A percentile compares a stretch with the other conserved stretches of the same genome.
phyloP scores from a whole-genome alignment of 495 filamentous ascomycete genomes.

The Podospora comata region DNA sequence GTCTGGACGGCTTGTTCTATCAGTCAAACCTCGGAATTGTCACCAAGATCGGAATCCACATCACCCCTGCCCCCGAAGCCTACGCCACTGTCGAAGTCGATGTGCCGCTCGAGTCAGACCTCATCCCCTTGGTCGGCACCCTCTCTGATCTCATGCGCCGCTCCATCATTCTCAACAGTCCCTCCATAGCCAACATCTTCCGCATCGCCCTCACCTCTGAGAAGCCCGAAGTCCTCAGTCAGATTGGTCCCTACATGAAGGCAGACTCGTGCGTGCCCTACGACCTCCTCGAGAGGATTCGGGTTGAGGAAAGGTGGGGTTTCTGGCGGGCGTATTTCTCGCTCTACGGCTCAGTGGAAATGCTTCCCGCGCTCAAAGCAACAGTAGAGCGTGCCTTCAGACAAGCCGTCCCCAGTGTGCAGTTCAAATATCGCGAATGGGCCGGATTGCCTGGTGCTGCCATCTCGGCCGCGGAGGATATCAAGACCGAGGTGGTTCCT shows the following conservation, averaged over 20 bases:
- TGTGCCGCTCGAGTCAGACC: slow-evolving; percentile 45
- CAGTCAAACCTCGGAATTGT: slow-evolving; percentile 52
- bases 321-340: not conserved
- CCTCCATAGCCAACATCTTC: slow-evolving; percentile 49
- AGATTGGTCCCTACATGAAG: not conserved
- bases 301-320: no score
- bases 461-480: not conserved
- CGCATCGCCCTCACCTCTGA: slow-evolving; percentile 38
- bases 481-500: not conserved
- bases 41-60: slow-evolving; percentile 52
- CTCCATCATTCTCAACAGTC: slow-evolving; percentile 52
- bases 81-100: slow-evolving; percentile 19
- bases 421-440: not conserved
- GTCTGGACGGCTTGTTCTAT: slow-evolving; percentile 54
- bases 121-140: slow-evolving; percentile 53
- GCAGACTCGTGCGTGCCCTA: not conserved
- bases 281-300: not conserved
- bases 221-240: slow-evolving; percentile 28
- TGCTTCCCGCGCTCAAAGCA: not conserved
- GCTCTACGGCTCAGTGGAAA: not conserved
- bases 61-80: slow-evolving; percentile 12
- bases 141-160: slow-evolving; percentile 48
- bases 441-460: not conserved
- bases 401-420: not conserved
- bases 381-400: not conserved